Evolutionary conservation across 306 rosid species (phyloP).

Genomic region (Cotoneaster glaucophyllus): DNA sequence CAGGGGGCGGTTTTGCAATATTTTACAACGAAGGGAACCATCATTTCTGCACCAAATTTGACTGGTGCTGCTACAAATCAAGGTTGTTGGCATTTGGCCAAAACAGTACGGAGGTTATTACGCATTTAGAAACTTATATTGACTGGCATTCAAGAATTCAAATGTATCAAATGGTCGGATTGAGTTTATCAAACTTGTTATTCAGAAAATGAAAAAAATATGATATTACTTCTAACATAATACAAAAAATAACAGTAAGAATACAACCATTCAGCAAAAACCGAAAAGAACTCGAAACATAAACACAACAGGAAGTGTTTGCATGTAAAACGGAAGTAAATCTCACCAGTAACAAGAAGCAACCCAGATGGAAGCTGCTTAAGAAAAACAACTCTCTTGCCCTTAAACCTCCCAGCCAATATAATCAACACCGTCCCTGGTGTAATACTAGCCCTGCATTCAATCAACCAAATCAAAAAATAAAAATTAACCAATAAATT

Average conservation of each 20-base stretch:
- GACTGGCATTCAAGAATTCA: background rate
- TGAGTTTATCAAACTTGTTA: background rate
- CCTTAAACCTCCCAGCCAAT: conserved; percentile 35
- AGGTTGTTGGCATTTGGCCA: background rate
- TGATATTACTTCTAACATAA: background rate
- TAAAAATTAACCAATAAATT: background rate
- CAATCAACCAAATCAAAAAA: background rate
- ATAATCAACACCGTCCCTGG: conserved; percentile 33
- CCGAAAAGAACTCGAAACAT: background rate
- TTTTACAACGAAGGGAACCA: background rate
- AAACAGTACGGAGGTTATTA: background rate
- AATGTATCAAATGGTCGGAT: background rate
- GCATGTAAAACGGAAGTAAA: background rate
- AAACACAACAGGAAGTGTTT: background rate
- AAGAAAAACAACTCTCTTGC: conserved; percentile 35
- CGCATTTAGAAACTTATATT: background rate
- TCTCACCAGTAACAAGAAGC: conserved; percentile 30
- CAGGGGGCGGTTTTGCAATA: background rate
- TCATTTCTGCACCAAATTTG: background rate
- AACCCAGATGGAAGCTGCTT: conserved; percentile 33
- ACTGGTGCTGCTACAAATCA: background rate
- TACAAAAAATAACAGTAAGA: background rate
- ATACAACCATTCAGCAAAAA: background rate
- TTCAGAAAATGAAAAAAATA: background rate
- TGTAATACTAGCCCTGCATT: conserved; percentile 19